A percentile compares a stretch with the other conserved stretches of the same genome.
phyloP scores from a whole-genome alignment of 192 early-diverging fungal genomes.

The Mortierella antarctica region DNA sequence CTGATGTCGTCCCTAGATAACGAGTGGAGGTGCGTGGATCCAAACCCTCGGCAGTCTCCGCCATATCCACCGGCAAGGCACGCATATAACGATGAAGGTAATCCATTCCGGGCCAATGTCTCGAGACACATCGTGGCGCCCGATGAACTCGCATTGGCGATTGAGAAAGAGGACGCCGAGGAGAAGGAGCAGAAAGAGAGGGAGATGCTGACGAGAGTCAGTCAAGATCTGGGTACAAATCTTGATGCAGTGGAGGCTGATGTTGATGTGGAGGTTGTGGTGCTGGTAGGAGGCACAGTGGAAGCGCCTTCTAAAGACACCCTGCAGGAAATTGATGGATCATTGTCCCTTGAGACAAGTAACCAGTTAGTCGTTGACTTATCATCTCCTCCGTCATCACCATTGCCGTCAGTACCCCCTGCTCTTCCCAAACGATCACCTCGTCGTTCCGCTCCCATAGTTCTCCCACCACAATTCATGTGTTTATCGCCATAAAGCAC shows the following conservation, averaged over 20 bases:
- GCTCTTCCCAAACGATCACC: conserved; percentile 15
- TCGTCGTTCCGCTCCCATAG: not conserved
- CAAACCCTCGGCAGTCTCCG: not conserved
- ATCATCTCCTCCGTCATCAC: not conserved
- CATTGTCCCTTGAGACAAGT: too few species aligned
- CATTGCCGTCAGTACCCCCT: not conserved
- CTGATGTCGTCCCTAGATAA: too few species aligned
- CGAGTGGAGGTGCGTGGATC: conserved; percentile 1
- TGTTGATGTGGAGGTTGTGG: not conserved
- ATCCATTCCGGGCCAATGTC: not conserved
- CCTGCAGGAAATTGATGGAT: too few species aligned
- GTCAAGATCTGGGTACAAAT: not conserved
- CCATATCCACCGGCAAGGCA: not conserved
- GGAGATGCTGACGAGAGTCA: not conserved
- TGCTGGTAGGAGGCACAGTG: too few species aligned
- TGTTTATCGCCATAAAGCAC: too few species aligned
- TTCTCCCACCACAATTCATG: too few species aligned
- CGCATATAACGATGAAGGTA: not conserved
- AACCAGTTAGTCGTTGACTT: too few species aligned
- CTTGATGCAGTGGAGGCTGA: not conserved
- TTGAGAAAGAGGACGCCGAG: conserved; percentile 47
- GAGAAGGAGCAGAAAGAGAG: not conserved
- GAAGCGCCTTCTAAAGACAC: too few species aligned
- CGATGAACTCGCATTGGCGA: conserved; percentile 17
- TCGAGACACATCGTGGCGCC: conserved; percentile 32